Conservation (phyloP, 352 stramenopile genomes). For the Globisporangium apiculatum region DNA sequence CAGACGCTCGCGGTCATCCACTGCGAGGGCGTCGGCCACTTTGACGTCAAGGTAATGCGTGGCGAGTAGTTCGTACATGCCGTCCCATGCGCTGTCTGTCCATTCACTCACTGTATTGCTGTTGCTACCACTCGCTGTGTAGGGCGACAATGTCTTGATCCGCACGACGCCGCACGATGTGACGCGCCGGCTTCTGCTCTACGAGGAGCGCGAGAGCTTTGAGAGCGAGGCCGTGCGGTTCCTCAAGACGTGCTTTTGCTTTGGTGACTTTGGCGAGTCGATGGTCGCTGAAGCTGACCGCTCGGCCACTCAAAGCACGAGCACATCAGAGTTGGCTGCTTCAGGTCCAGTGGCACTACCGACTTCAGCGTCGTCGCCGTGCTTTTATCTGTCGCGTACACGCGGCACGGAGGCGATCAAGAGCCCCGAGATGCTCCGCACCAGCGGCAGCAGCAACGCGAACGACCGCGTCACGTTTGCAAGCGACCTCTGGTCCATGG, state of each 20-base stretch:
- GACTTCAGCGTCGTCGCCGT: background rate
- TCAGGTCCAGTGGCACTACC: background rate
- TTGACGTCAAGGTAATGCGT: constrained; percentile 56
- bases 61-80: background rate
- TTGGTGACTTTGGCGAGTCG: constrained; percentile 71
- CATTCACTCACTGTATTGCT: background rate
- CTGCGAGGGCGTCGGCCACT: constrained; percentile 36
- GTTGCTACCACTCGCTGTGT: background rate
- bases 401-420: constrained; percentile 74
- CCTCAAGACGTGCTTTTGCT: constrained; percentile 30
- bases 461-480: constrained; percentile 28
- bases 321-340: no score
- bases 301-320: background rate
- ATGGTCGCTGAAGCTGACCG: constrained; percentile 18
- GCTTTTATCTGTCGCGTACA: constrained; percentile 29
- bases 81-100: no score
- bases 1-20: constrained; percentile 33
- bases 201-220: constrained; percentile 16
- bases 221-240: constrained; percentile 5
- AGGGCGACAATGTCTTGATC: constrained; percentile 65
- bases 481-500: constrained; percentile 66
- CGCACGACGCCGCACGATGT: constrained; percentile 25
- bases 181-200: constrained; percentile 24
- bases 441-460: constrained; percentile 25
- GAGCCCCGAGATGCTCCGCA: constrained; percentile 60